phyloP scores from a whole-genome alignment of 148 eudicot genomes.

The Rhododendron simsii region DNA sequence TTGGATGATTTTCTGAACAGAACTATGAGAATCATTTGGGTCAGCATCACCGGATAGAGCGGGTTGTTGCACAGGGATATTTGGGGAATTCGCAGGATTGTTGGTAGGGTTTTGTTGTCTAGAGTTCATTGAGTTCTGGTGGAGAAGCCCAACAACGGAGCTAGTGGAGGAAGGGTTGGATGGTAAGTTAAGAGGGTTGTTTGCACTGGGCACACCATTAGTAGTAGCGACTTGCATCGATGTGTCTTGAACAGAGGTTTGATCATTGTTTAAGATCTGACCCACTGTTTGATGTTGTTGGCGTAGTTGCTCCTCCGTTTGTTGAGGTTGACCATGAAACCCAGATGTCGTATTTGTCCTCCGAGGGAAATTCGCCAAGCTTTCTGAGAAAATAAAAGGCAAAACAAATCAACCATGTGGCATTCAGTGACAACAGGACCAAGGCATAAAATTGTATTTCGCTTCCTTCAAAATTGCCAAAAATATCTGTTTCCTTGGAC shows the following conservation, averaged over 20 bases:
- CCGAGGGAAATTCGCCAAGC: slow-evolving; percentile 89
- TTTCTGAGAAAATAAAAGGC: slow-evolving; percentile 44
- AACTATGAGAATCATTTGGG: slow-evolving; percentile 64
- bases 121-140: slow-evolving; percentile 71
- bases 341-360: slow-evolving; percentile 56
- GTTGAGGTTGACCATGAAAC: slow-evolving; percentile 51
- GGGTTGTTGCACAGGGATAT: slow-evolving; percentile 52
- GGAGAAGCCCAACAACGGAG: slow-evolving; percentile 63
- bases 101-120: slow-evolving; percentile 61
- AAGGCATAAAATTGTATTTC: neutral
- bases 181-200: slow-evolving; percentile 45
- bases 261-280: slow-evolving; percentile 53
- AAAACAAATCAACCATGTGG: neutral
- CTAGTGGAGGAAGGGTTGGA: slow-evolving; percentile 49
- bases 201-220: slow-evolving; percentile 56
- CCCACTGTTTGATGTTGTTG: slow-evolving; percentile 37
- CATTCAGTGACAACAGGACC: neutral
- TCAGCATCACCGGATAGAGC: slow-evolving; percentile 52
- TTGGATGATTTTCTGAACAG: slow-evolving; percentile 81
- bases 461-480: neutral
- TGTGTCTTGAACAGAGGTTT: slow-evolving; percentile 38
- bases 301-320: slow-evolving; percentile 46
- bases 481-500: neutral
- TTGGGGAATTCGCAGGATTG: slow-evolving; percentile 47
- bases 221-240: slow-evolving; percentile 47